phyloP scores from a whole-genome alignment of 2,329 filamentous ascomycete genomes.

The Microcera coccophila region DNA sequence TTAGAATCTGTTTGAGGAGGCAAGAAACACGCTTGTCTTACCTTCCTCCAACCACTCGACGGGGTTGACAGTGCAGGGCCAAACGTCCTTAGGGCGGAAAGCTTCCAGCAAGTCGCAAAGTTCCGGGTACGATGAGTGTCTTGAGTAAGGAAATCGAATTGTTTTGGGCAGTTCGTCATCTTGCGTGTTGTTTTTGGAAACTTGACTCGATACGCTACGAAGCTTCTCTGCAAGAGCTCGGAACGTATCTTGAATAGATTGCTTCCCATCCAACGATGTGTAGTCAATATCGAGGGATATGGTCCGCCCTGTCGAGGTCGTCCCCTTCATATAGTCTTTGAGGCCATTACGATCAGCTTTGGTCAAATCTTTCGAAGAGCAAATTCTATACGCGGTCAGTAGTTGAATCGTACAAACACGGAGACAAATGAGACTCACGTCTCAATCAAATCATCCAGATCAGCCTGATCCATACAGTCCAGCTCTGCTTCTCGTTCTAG shows the following conservation, averaged over 20 bases:
- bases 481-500: constrained; percentile 65
- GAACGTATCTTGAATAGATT: constrained; percentile 12
- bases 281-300: constrained; percentile 25
- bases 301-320: constrained; percentile 20
- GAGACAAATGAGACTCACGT: constrained; percentile 28
- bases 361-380: constrained; percentile 7
- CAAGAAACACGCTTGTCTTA: constrained; percentile 10
- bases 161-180: constrained; percentile 33
- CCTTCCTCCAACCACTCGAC: constrained; percentile 57
- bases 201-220: not conserved
- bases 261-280: constrained; percentile 12
- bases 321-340: constrained; percentile 11
- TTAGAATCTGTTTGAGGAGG: not conserved
- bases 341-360: constrained; percentile 10
- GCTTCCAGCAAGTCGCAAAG: constrained; percentile 64
- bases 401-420: not conserved
- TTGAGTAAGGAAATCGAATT: constrained; percentile 75
- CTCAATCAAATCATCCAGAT: constrained; percentile 47
- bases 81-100: constrained; percentile 72
- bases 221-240: constrained; percentile 13
- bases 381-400: constrained; percentile 14
- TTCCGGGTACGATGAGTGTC: constrained; percentile 83
- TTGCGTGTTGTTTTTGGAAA: not conserved
- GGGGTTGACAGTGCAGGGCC: constrained; percentile 73
- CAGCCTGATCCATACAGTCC: constrained; percentile 51